Evolutionary conservation across 1,284 basidiomycete species (phyloP).

Genomic region (Meripilus lineatus): DNA sequence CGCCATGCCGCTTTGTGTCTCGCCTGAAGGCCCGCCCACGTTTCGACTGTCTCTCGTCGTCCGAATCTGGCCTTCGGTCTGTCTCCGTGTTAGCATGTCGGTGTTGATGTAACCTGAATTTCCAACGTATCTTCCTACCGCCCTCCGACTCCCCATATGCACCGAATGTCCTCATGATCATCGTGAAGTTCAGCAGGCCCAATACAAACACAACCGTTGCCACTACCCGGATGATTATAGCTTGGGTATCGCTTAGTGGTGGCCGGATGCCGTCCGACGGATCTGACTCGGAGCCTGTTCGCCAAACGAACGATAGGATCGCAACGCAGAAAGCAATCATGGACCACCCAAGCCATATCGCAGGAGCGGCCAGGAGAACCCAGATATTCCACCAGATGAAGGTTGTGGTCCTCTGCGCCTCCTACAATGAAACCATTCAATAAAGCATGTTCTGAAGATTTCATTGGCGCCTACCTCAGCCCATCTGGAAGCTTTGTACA

Average conservation of each 20-base stretch:
- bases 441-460: not conserved
- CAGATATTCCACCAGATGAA: constrained; percentile 76
- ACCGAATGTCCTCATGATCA: constrained; percentile 60
- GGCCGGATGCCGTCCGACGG: constrained; percentile 26
- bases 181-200: constrained; percentile 55
- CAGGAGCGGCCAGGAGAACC: constrained; percentile 71
- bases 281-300: constrained; percentile 50
- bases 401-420: constrained; percentile 61
- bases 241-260: constrained; percentile 26
- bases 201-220: constrained; percentile 53
- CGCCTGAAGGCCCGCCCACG: not conserved
- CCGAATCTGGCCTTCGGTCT: not conserved
- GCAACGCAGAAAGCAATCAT: constrained; percentile 64
- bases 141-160: constrained; percentile 35
- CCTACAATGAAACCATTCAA: constrained; percentile 41
- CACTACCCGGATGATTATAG: constrained; percentile 50
- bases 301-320: constrained; percentile 73
- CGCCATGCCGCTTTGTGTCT: not conserved
- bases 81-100: not conserved
- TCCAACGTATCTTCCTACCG: constrained; percentile 12
- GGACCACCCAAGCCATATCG: constrained; percentile 73
- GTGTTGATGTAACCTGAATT: too few species aligned
- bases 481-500: constrained; percentile 72
- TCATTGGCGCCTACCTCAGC: constrained; percentile 51
- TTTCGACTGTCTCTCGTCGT: too few species aligned